Percentiles rank a stretch among this genome's conserved stretches.
Evolutionary conservation across 208 protist genomes (phyloP).

Genomic region (Acanthamoeba healyi): DNA sequence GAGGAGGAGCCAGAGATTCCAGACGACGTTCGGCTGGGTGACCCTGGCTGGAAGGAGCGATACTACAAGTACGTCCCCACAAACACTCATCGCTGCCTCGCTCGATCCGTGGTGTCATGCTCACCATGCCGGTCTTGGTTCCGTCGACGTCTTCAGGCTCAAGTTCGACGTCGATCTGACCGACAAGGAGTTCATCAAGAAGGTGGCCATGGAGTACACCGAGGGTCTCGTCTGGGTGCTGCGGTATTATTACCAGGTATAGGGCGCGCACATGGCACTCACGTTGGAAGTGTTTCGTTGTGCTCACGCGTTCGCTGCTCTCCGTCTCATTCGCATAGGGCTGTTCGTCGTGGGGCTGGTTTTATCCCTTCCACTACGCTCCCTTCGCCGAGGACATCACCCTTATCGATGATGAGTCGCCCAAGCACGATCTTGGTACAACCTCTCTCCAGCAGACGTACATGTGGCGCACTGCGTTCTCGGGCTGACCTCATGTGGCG

Average conservation of each 20-base stretch:
- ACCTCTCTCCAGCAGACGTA: not conserved
- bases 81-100: too few relatives aligned
- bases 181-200: constrained; percentile 58
- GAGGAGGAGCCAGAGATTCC: constrained; percentile 56
- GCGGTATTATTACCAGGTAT: constrained; percentile 98
- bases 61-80: constrained; percentile 93
- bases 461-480: constrained; percentile 34
- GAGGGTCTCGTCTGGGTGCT: constrained; percentile 99
- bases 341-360: constrained; percentile 93
- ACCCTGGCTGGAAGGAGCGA: constrained; percentile 91
- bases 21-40: constrained; percentile 86
- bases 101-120: too few relatives aligned
- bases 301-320: not conserved
- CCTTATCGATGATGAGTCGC: constrained; percentile 11
- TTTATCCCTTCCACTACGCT: constrained; percentile 99
- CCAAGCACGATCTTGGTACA: constrained; percentile 38
- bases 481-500: constrained; percentile 87
- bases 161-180: constrained; percentile 17
- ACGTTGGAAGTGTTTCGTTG: not conserved
- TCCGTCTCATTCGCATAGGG: not conserved
- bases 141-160: not conserved
- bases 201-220: constrained; percentile 94
- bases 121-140: not conserved
- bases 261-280: constrained; percentile 82
- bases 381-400: constrained; percentile 94